Evolutionary conservation across 2,329 filamentous ascomycete species (phyloP).

Genomic region (Onygenales sp.): DNA sequence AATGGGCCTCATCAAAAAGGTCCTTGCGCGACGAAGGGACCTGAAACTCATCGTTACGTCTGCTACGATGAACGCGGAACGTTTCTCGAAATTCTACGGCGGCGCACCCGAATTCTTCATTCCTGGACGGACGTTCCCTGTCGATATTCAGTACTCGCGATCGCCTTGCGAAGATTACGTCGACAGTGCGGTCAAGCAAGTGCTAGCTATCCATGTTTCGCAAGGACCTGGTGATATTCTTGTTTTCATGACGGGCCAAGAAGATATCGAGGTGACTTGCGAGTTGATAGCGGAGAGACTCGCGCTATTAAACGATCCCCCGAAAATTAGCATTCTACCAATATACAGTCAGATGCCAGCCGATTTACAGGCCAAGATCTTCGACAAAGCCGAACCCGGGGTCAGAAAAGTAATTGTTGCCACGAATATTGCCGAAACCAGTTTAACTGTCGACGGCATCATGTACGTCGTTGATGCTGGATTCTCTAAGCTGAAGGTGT

Average conservation of each 20-base stretch:
- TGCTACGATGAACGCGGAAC: conserved; percentile 95
- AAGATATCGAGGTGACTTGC: conserved; percentile 95
- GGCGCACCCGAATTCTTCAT: conserved; percentile 95
- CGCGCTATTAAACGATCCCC: conserved; percentile 82
- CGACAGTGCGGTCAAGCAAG: conserved; percentile 91
- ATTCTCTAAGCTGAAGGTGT: conserved; percentile 96
- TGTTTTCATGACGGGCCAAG: conserved; percentile 98
- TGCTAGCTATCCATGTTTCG: conserved; percentile 90
- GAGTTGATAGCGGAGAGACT: conserved; percentile 83
- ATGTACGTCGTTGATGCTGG: conserved; percentile 98
- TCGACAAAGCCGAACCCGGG: conserved; percentile 79
- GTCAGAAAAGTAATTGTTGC: conserved; percentile 96
- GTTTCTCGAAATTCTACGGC: conserved; percentile 92
- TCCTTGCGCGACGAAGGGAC: conserved; percentile 77
- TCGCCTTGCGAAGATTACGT: conserved; percentile 97
- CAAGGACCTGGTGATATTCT: conserved; percentile 89
- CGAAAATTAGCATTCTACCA: conserved; percentile 85
- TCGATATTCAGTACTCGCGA: conserved; percentile 90
- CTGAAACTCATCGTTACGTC: conserved; percentile 96
- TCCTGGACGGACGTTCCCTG: conserved; percentile 89
- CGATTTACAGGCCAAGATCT: conserved; percentile 95
- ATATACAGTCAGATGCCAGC: conserved; percentile 99
- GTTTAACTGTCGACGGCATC: conserved; percentile 94
- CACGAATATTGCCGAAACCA: conserved; percentile 97
- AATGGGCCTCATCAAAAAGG: conserved; percentile 97